phyloP scores from a whole-genome alignment of 2,329 filamentous ascomycete genomes.

The Hymenoscyphus occultus region DNA sequence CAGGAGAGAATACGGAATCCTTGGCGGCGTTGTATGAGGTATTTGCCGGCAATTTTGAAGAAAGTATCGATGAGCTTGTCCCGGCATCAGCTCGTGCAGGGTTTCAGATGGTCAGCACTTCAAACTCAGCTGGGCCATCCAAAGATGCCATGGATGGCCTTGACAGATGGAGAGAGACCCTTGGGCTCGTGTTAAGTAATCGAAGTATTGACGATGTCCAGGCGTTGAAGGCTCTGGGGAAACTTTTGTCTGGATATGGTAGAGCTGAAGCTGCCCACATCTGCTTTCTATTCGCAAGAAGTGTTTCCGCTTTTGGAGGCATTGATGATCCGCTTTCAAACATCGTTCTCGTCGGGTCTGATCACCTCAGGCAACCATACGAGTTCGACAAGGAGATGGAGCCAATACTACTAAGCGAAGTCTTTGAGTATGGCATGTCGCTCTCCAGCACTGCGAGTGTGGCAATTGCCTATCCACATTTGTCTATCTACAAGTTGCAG shows the following conservation, averaged over 20 bases:
- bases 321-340: slow-evolving; percentile 75
- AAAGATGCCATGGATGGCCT: slow-evolving; percentile 79
- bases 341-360: slow-evolving; percentile 81
- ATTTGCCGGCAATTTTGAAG: slow-evolving; percentile 88
- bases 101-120: slow-evolving; percentile 83
- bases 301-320: slow-evolving; percentile 70
- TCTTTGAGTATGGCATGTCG: slow-evolving; percentile 86
- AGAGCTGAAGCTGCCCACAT: slow-evolving; percentile 89
- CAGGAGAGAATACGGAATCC: slow-evolving; percentile 77
- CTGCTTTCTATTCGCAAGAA: slow-evolving; percentile 84
- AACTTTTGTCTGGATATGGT: slow-evolving; percentile 78
- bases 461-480: slow-evolving; percentile 66
- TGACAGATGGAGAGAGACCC: slow-evolving; percentile 90
- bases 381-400: slow-evolving; percentile 79
- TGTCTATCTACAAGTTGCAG: slow-evolving; percentile 87
- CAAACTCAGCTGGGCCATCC: slow-evolving; percentile 55
- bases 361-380: slow-evolving; percentile 69
- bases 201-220: slow-evolving; percentile 75
- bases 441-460: slow-evolving; percentile 58
- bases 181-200: slow-evolving; percentile 83
- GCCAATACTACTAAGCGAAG: slow-evolving; percentile 87
- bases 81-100: slow-evolving; percentile 89
- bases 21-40: slow-evolving; percentile 91
- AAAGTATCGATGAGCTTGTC: slow-evolving; percentile 93
- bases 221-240: slow-evolving; percentile 76